Percentiles rank a stretch among this genome's conserved stretches.
Conservation (phyloP, 73 alveolate genomes). For the Tetrahymena elliotti region DNA sequence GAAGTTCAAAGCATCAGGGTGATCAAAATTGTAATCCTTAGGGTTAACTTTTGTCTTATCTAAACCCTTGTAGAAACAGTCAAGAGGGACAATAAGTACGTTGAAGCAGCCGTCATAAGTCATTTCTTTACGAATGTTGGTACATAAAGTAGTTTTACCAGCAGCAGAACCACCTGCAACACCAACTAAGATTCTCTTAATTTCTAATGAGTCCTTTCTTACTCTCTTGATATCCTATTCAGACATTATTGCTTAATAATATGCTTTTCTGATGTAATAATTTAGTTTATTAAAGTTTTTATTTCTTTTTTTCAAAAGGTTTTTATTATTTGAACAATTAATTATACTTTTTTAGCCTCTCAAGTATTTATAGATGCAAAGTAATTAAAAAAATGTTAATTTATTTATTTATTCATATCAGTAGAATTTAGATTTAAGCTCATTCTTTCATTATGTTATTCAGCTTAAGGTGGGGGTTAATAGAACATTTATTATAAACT, state of each 20-base stretch:
- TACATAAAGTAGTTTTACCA: conserved; percentile 93
- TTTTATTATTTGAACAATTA: neutral
- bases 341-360: neutral
- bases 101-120: conserved; percentile 20
- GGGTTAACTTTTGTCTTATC: conserved; percentile 19
- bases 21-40: conserved; percentile 73
- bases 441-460: neutral
- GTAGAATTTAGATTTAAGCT: neutral
- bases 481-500: neutral
- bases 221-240: neutral
- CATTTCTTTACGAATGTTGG: conserved; percentile 27
- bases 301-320: neutral
- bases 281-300: neutral
- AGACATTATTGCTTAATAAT: neutral
- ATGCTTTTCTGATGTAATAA: neutral
- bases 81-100: conserved; percentile 19
- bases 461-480: conserved; percentile 1
- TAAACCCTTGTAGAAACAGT: conserved; percentile 29
- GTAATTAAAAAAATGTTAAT: neutral
- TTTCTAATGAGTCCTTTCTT: neutral
- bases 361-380: neutral
- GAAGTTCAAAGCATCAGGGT: conserved; percentile 89
- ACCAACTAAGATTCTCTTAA: conserved; percentile 65
- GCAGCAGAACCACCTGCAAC: conserved; percentile 98
- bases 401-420: neutral